Percentiles rank a stretch among this genome's conserved stretches.
Conservation (phyloP, 2,329 filamentous ascomycete species). For the Apiospora hydei region DNA sequence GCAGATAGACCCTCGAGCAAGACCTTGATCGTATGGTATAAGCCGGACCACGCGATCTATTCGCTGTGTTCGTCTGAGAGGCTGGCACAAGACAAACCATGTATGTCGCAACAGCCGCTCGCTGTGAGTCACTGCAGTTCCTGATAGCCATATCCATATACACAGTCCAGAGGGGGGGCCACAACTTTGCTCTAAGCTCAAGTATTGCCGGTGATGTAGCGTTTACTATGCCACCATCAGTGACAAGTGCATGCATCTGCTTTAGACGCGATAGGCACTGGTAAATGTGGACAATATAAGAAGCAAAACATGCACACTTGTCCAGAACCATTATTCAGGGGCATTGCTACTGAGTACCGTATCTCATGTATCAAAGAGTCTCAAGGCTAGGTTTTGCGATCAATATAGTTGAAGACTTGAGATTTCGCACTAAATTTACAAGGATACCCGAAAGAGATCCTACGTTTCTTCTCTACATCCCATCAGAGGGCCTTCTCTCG, state of each 20-base stretch:
- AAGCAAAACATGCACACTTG: not conserved
- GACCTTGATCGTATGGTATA: not conserved
- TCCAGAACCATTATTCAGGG: not conserved
- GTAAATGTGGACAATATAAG: not conserved
- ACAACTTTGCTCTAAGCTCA: not conserved
- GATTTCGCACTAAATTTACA: not conserved
- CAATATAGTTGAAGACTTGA: not conserved
- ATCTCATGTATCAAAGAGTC: not conserved
- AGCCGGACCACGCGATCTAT: not conserved
- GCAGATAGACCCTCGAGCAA: not conserved
- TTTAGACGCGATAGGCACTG: not conserved
- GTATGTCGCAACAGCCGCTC: not conserved
- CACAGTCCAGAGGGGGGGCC: not conserved
- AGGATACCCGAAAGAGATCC: not conserved
- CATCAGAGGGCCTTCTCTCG: constrained; percentile 57
- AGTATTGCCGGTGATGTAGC: not conserved
- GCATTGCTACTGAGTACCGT: not conserved
- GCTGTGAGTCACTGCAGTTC: no score
- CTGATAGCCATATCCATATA: no score
- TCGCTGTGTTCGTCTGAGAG: no score
- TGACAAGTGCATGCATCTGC: not conserved
- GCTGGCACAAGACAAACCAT: not conserved
- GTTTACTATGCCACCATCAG: not conserved
- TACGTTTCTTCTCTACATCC: not conserved
- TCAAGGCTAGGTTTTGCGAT: not conserved